Evolutionary conservation across 257 asterid species (phyloP), one percentile per base, ranked within the genome.

Genomic region (Oldenlandia corymbosa): DNA sequence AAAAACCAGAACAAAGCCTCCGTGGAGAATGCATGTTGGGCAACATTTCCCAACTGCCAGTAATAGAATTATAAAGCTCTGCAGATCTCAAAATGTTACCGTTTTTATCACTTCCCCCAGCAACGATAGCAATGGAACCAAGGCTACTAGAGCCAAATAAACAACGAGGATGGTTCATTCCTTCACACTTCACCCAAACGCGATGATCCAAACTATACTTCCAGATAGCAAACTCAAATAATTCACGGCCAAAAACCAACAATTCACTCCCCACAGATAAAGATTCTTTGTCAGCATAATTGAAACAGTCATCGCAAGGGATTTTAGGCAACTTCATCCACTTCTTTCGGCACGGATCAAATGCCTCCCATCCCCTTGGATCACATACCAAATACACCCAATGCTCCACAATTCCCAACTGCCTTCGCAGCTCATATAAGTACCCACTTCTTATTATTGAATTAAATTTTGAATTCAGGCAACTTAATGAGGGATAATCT

Each of bases 331-430:
- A 73, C 57, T 80, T 79, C 83, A 77, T 79, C 97, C 97, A 90
- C 61, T 79, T 90, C 18, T 87, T 71, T 48, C 83, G 73, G 50
- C 78, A 81, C 41, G 91, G 95, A 72, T 90, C 91, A 36, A 90
- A 90, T 0, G 94, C 97, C 76, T 90, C 97, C 97, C 97, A 90
- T 47, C 87, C 97, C 79, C 94, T 79, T 1, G 94, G 97, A 71
- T 90, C 97, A 79, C 94, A 85, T 31, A 89, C 94, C 89, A 89
- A 83, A 61, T 89, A 89, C 54, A 87, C 94, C 97, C 95, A 87
- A 66, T 87, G 95, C 82, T 90, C 94, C 57, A 81, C 76, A 51
- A 80, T 60, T 42, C 80, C 72, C 71, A 85, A 64, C 69, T 79
- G 94, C 76, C 91, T 87, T 41, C 95, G 73, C 66, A 87, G 64